A percentile compares a stretch with the other conserved stretches of the same genome.
These are phyloP conservation scores for Akanthomyces lecanii DNA, from an alignment of 2,329 filamentous ascomycete genomes.

Conservation along the genomic window DNA sequence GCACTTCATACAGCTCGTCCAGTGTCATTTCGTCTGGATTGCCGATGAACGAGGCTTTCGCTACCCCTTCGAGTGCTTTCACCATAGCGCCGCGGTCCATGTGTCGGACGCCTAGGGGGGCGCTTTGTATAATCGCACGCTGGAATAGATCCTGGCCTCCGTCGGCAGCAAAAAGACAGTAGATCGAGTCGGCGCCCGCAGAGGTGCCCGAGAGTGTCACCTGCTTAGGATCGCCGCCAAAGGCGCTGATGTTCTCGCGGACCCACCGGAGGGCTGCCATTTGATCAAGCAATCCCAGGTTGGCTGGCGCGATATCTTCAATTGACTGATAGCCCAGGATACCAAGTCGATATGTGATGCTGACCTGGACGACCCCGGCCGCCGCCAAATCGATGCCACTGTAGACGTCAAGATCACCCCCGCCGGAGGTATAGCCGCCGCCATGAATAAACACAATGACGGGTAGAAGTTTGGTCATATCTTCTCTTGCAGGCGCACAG, in stretches of 20 bases:
- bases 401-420: constrained; percentile 18
- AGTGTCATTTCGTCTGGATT: neutral
- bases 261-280: constrained; percentile 57
- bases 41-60: neutral
- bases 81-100: constrained; percentile 16
- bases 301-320: constrained; percentile 30
- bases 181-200: constrained; percentile 50
- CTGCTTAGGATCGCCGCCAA: constrained; percentile 60
- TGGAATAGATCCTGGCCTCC: constrained; percentile 17
- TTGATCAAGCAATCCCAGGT: constrained; percentile 58
- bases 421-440: constrained; percentile 22
- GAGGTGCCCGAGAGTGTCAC: constrained; percentile 62
- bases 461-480: constrained; percentile 16
- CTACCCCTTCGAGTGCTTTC: neutral
- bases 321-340: constrained; percentile 35
- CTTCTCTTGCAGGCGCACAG: constrained; percentile 6
- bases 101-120: constrained; percentile 17
- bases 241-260: constrained; percentile 57
- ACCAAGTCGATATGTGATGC: constrained; percentile 31
- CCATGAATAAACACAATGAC: constrained; percentile 28
- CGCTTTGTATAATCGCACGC: constrained; percentile 20
- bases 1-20: constrained; percentile 12
- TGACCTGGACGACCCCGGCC: constrained; percentile 25
- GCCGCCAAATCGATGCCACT: constrained; percentile 11
- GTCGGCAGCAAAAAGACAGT: constrained; percentile 18